Conservation (phyloP, 2,329 filamentous ascomycete genomes). For the Cercospora sp. region DNA sequence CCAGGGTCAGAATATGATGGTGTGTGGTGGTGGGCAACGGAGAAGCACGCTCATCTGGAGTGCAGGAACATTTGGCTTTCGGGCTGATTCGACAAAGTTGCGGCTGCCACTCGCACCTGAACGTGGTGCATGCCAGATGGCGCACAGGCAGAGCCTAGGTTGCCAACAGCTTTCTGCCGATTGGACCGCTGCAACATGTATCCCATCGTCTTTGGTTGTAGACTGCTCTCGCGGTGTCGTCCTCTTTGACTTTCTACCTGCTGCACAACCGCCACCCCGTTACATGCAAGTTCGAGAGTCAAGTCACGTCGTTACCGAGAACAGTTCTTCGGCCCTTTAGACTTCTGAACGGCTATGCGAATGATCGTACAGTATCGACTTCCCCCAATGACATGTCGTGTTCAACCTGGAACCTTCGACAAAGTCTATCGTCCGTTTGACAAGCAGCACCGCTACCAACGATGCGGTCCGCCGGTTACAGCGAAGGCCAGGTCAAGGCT, state of each 20-base stretch:
- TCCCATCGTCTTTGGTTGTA: not conserved
- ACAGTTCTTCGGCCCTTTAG: not conserved
- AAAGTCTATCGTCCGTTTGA: constrained; percentile 14
- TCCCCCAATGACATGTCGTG: constrained; percentile 4
- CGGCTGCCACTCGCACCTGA: constrained; percentile 9
- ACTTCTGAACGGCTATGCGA: not conserved
- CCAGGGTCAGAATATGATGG: not conserved
- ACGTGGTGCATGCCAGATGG: constrained; percentile 10
- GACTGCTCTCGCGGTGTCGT: not conserved
- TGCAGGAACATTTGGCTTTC: constrained; percentile 10
- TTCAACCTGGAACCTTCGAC: constrained; percentile 8
- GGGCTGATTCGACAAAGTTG: constrained; percentile 9
- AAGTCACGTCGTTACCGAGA: not conserved
- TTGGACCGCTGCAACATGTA: not conserved
- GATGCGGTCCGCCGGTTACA: constrained; percentile 6
- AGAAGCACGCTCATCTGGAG: not conserved
- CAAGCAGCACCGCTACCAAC: constrained; percentile 15
- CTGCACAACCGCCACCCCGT: not conserved
- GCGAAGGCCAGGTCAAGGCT: not conserved
- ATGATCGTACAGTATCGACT: not conserved
- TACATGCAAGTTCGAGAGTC: not conserved
- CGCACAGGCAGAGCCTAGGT: constrained; percentile 5
- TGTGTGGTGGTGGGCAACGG: not conserved
- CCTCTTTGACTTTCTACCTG: constrained; percentile 10
- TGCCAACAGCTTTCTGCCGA: constrained; percentile 6